phyloP scores from a whole-genome alignment of 2,329 filamentous ascomycete species.

The Uncinocarpus reesii region DNA sequence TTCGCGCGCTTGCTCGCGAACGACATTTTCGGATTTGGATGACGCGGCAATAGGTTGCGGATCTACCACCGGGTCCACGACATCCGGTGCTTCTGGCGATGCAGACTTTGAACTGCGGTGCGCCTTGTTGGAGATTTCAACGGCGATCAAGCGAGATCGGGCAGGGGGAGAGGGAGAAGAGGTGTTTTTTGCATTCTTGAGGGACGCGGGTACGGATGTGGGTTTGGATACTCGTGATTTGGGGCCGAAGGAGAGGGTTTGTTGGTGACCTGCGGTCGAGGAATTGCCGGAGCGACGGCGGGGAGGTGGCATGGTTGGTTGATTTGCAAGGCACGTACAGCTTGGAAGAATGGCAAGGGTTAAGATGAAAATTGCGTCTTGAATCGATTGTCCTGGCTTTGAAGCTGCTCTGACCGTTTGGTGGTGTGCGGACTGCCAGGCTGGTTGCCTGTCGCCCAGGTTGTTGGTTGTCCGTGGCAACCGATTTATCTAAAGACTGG shows the following conservation, averaged over 20 bases:
- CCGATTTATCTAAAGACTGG: too few species aligned
- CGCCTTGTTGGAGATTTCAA: not conserved
- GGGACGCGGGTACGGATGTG: constrained; percentile 21
- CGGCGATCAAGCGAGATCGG: constrained; percentile 3
- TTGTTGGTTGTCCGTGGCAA: constrained; percentile 15
- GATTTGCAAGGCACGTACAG: not conserved
- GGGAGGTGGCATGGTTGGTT: constrained; percentile 31
- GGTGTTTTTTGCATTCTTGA: constrained; percentile 6
- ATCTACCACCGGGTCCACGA: constrained; percentile 10
- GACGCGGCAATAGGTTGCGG: constrained; percentile 17
- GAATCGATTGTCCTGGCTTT: too few species aligned
- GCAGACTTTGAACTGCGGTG: not conserved
- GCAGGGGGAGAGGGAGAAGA: constrained; percentile 4
- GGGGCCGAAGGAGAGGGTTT: constrained; percentile 55
- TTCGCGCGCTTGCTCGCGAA: constrained; percentile 42
- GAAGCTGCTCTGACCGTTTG: too few species aligned
- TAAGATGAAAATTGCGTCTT: too few species aligned
- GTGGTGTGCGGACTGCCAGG: not conserved
- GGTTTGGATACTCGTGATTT: constrained; percentile 51
- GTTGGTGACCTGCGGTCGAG: constrained; percentile 33
- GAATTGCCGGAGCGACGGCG: constrained; percentile 31
- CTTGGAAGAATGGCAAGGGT: too few species aligned
- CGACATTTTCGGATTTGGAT: constrained; percentile 28
- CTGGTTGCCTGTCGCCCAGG: constrained; percentile 5
- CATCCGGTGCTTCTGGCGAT: not conserved